Conservation (phyloP, 176 grass and related monocot species). For the Avena insularis region DNA sequence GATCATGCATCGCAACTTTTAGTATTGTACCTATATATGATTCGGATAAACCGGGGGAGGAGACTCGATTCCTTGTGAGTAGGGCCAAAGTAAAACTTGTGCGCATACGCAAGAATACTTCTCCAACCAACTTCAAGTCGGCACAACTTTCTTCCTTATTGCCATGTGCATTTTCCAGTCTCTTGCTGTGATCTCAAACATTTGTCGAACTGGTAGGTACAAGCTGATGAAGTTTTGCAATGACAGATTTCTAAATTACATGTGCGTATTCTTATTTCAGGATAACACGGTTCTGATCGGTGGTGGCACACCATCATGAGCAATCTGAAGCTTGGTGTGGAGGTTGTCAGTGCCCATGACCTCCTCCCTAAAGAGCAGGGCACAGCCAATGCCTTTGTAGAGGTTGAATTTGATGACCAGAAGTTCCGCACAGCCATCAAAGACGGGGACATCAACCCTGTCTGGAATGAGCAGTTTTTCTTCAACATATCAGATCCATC, state of each 20-base stretch:
- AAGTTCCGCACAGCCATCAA: conserved; percentile 75
- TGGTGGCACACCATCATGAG: conserved; percentile 40
- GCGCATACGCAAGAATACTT: conserved; percentile 9
- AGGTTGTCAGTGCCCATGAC: conserved; percentile 75
- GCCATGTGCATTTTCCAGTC: background rate
- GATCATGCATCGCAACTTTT: background rate
- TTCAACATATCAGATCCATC: conserved; percentile 83
- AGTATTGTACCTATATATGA: background rate
- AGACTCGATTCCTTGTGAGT: background rate
- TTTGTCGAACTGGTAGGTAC: conserved; percentile 17
- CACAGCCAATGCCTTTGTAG: conserved; percentile 67
- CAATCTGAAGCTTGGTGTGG: conserved; percentile 82
- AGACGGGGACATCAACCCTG: conserved; percentile 75
- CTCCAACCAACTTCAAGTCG: conserved; percentile 36
- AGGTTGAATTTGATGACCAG: conserved; percentile 79
- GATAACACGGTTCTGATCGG: background rate
- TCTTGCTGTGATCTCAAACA: background rate
- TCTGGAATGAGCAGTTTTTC: conserved; percentile 80
- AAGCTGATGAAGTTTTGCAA: conserved; percentile 22
- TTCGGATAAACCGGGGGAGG: background rate
- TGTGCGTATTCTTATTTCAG: conserved; percentile 42
- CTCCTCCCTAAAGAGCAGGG: conserved; percentile 71
- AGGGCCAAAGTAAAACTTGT: conserved; percentile 36
- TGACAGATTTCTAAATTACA: conserved; percentile 14
- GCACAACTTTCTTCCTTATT: background rate